Evolutionary conservation across 208 protist genomes (phyloP), one percentile per base, ranked within the genome.

Genomic region (Trypanosomatidae sp.): DNA sequence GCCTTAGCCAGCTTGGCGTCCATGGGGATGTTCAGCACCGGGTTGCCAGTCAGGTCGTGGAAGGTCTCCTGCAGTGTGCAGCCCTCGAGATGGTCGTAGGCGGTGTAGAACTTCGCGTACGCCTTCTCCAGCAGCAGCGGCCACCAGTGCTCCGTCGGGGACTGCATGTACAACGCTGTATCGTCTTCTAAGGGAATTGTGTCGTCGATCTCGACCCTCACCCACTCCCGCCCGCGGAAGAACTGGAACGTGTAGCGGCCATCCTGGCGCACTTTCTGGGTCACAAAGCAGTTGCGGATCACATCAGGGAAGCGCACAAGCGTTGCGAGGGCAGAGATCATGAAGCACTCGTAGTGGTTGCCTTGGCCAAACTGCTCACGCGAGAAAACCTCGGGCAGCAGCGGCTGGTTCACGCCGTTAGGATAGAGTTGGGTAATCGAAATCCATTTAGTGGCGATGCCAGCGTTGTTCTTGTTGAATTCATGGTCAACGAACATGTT

Each of bases 81-180:
- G 49, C 88, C 86, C 6, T 93, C 87, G 3, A 97, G 76, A 49
- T 88, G 76, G 53, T 86, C 78, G 78, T 95, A 97, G 36, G 76
- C 72, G 49, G 84, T 88, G 80, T 93, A 91, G 77, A 97, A 94
- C 76, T 97, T 97, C 44, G 92, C 92, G 78, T 97, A 97, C 41
- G 92, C 92, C 88, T 97, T 97, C 83, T 97, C 90, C 68, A 97
- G 77, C 67, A 97, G 79, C 62, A 95, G 77, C 30, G 92, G 90
- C 82, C 89, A 97, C 87, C 87, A 92, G 72, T 91, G 87, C 73
- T 85, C 83, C 10, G 82, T 90, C 22, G 89, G 90, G 10, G 87
- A 91, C 1, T 72, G 90, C n/a, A n/a, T n/a, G n/a, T n/a, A n/a
- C n/a, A 69, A 72, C 80, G 30, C 83, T 82, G 44, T 85, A 80